These are phyloP conservation scores for Erodium maritimum DNA, from an alignment of 345 rosid species.

Conservation along the genomic window DNA sequence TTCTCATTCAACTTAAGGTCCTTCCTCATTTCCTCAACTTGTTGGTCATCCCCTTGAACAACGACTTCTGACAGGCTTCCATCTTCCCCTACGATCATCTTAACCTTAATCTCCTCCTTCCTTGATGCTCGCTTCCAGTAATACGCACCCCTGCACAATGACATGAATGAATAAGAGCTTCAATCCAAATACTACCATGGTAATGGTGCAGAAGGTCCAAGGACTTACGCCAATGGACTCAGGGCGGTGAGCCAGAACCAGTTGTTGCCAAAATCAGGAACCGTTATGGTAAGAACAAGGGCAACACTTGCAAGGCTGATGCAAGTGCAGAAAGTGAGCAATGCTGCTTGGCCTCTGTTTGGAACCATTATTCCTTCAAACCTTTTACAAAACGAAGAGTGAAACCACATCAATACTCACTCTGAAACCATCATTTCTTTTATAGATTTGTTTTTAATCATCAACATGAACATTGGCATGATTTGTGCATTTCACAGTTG, in stretches of 20 bases:
- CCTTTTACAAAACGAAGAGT: slow-evolving; percentile 15
- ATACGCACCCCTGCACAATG: slow-evolving; percentile 55
- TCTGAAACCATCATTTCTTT: too few species aligned
- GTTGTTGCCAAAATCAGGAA: slow-evolving; percentile 77
- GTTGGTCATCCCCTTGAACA: slow-evolving; percentile 93
- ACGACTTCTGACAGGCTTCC: slow-evolving; percentile 47
- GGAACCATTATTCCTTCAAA: slow-evolving; percentile 89
- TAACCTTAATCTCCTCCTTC: slow-evolving; percentile 84
- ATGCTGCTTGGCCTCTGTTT: slow-evolving; percentile 83
- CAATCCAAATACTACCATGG: too few species aligned
- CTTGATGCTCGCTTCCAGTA: slow-evolving; percentile 89
- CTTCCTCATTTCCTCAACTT: slow-evolving; percentile 79
- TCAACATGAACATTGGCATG: too few species aligned
- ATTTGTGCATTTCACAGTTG: too few species aligned
- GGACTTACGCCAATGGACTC: slow-evolving; percentile 83
- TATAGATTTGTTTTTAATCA: too few species aligned
- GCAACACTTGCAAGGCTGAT: slow-evolving; percentile 91
- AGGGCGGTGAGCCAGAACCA: slow-evolving; percentile 77
- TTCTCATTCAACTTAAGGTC: slow-evolving; percentile 73
- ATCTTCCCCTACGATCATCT: slow-evolving; percentile 47
- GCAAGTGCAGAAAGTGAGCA: slow-evolving; percentile 90
- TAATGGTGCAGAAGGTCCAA: too few species aligned
- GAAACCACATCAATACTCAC: too few species aligned
- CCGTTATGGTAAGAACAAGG: slow-evolving; percentile 77
- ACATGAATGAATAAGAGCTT: too few species aligned